These are phyloP conservation scores for Tetrahymena malaccensis DNA, from an alignment of 73 alveolate species.

Conservation along the genomic window DNA sequence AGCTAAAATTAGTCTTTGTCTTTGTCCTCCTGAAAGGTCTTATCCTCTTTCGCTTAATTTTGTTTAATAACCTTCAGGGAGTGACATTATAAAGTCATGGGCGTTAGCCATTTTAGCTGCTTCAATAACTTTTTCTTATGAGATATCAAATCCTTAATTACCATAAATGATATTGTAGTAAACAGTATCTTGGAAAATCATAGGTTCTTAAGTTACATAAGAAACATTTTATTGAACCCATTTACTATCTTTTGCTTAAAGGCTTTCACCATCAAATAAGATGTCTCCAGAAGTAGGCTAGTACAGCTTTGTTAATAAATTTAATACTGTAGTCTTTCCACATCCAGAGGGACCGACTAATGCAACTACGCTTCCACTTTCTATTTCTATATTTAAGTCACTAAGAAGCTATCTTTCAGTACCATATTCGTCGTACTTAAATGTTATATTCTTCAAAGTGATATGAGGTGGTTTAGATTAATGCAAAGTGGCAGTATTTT, in stretches of 20 bases:
- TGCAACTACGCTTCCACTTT: conserved; percentile 18
- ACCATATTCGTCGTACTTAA: not conserved
- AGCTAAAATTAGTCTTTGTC: conserved; percentile 27
- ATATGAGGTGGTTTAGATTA: conserved; percentile 16
- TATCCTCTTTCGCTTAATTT: conserved; percentile 4
- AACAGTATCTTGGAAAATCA: conserved; percentile 26
- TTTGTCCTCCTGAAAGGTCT: conserved; percentile 29
- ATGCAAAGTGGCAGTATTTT: not conserved
- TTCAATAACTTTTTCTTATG: conserved; percentile 15
- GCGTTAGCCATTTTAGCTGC: conserved; percentile 42
- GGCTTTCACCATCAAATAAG: conserved; percentile 11
- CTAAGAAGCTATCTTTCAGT: not conserved
- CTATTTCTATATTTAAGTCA: not conserved
- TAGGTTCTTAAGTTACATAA: conserved; percentile 28
- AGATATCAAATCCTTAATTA: conserved; percentile 22
- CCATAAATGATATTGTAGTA: conserved; percentile 30
- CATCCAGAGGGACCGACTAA: conserved; percentile 23
- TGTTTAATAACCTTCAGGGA: conserved; percentile 16
- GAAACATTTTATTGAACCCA: conserved; percentile 25
- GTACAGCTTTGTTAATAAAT: conserved; percentile 16
- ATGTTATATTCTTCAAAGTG: not conserved
- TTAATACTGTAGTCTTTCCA: conserved; percentile 24
- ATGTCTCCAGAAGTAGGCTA: conserved; percentile 14
- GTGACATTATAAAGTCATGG: conserved; percentile 15
- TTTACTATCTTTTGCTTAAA: conserved; percentile 11